Evolutionary conservation across 805 yeast genomes (phyloP).

Genomic region (Wickerhamiella kazuoi): DNA sequence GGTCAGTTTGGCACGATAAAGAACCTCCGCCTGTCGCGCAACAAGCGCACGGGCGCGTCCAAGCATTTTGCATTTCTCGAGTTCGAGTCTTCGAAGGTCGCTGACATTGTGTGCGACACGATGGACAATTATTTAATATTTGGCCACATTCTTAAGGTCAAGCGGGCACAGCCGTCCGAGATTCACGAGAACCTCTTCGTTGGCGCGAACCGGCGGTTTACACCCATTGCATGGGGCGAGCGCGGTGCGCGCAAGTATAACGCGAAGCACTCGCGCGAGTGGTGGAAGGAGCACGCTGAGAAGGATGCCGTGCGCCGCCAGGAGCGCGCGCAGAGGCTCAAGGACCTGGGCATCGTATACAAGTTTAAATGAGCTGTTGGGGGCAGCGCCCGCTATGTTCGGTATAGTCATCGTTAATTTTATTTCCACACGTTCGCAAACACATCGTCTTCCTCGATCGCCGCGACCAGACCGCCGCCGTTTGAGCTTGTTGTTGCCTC

Average conservation of each 20-base stretch:
- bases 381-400: no score
- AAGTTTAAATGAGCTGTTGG: constrained; percentile 3
- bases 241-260: constrained; percentile 38
- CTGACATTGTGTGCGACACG: constrained; percentile 78
- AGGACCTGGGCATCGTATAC: constrained; percentile 42
- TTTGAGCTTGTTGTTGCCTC: neutral
- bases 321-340: constrained; percentile 32
- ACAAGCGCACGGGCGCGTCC: constrained; percentile 75
- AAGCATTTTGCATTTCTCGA: constrained; percentile 88
- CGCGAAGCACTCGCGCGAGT: constrained; percentile 35
- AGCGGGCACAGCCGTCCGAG: constrained; percentile 28
- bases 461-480: neutral
- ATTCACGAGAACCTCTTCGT: constrained; percentile 35
- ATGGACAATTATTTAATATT: constrained; percentile 87
- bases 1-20: constrained; percentile 77
- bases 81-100: constrained; percentile 56
- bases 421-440: constrained; percentile 24
- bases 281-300: constrained; percentile 37
- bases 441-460: constrained; percentile 18
- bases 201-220: constrained; percentile 38
- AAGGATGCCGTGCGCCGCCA: constrained; percentile 27
- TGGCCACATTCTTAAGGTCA: constrained; percentile 71
- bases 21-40: constrained; percentile 67
- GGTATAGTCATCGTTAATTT: neutral
- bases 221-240: constrained; percentile 41